Evolutionary conservation across 1,284 basidiomycete genomes (phyloP), one percentile per base, ranked within the genome.

Genomic region (Pseudomicrostroma phylloplanum): DNA sequence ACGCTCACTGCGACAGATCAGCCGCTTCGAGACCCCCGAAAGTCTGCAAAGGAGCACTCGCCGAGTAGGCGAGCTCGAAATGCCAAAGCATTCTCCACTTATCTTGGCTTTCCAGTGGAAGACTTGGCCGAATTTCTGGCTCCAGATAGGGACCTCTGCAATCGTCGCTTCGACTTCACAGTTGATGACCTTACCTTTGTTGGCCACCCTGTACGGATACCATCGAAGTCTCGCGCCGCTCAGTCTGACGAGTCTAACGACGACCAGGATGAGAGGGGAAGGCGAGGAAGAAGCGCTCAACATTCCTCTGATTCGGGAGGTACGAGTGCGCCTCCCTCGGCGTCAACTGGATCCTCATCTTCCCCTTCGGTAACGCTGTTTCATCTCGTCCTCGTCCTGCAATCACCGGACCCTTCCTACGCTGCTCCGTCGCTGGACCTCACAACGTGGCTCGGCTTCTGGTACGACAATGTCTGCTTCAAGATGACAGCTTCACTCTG

Each of bases 121-220:
- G 89, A 92, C 71, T 83, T 97, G 39, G 89, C 90, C 25, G 85
- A 85, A 58, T 83, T 96, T 65, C 83, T 97, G 7, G 89, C 88
- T 64, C 92, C 92, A 0, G 70, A 87, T 53, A 81, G 82, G 36
- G 84, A 87, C 17, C 86, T 92, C 77, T 96, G 92, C 75, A 91
- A 97, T 80, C 90, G 92, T 77, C 91, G 91, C 75, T 97, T 96
- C 76, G 92, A 96, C 79, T 85, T 98, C 30, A 81, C 89, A 53
- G 88, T 96, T 21, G 92, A 97, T 73, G 89, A 93, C 72, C 84
- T 97, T n/a, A 89, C 87, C 1, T 97, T 97, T 77, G 84, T 97
- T 46, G 94, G 94, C 0, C 93, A 97, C 79, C 94, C 94, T 0
- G 91, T 97, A 1, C 89, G 88, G 71, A 46, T 40, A 6, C 68